Conservation (phyloP, 2,329 filamentous ascomycete genomes). For the Penicillium sp. region DNA sequence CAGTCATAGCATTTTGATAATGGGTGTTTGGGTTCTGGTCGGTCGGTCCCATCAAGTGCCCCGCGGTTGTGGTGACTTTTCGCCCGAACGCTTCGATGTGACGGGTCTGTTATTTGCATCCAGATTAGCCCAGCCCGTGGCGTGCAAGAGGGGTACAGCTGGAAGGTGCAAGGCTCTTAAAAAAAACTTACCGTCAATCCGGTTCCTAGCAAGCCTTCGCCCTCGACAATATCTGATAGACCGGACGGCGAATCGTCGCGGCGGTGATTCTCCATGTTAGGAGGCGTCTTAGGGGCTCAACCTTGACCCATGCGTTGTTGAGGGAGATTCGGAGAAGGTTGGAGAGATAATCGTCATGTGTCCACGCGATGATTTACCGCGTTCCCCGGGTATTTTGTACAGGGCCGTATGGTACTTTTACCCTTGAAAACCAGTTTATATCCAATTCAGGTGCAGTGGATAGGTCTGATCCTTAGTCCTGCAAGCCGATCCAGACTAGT, state of each 20-base stretch:
- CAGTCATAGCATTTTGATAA: conserved; percentile 84
- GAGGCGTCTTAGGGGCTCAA: conserved; percentile 22
- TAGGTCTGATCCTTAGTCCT: conserved; percentile 1
- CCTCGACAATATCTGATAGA: conserved; percentile 43
- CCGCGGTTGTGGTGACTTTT: conserved; percentile 92
- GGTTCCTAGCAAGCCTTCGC: conserved; percentile 49
- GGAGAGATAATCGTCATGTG: conserved; percentile 22
- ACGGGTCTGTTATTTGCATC: conserved; percentile 62
- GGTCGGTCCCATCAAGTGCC: conserved; percentile 75
- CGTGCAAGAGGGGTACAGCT: conserved; percentile 6
- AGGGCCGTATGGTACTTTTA: conserved; percentile 25
- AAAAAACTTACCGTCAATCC: conserved; percentile 46
- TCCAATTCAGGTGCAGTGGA: not conserved
- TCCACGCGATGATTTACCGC: conserved; percentile 37
- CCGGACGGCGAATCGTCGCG: conserved; percentile 49
- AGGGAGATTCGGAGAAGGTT: conserved; percentile 17
- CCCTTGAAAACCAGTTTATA: not conserved
- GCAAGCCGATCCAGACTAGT: not conserved
- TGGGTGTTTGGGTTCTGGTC: conserved; percentile 59
- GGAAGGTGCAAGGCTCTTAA: not conserved
- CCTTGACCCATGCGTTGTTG: conserved; percentile 29
- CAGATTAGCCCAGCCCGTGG: conserved; percentile 6
- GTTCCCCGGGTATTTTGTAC: conserved; percentile 21
- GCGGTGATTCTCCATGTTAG: conserved; percentile 46
- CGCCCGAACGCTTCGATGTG: conserved; percentile 90